phyloP scores from a whole-genome alignment of 805 yeast species.

The baker's yeast (Saccharomyces cerevisiae) region DNA sequence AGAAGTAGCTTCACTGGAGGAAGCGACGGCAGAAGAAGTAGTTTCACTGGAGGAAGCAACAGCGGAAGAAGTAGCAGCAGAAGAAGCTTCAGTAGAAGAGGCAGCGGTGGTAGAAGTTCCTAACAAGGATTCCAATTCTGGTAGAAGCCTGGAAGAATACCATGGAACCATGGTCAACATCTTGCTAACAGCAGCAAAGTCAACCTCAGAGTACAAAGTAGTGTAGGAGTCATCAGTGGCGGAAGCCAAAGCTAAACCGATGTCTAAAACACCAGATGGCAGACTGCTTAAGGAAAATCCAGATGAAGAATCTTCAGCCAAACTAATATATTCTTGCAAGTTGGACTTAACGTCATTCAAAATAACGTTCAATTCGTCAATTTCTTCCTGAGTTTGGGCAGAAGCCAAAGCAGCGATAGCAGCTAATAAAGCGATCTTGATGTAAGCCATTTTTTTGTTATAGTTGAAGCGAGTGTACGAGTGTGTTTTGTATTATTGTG shows the following conservation, averaged over 20 bases:
- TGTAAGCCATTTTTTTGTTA: slow-evolving; percentile 3
- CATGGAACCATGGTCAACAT: slow-evolving; percentile 29
- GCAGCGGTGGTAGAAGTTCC: slow-evolving; percentile 4
- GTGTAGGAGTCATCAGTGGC: slow-evolving; percentile 32
- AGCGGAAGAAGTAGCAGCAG: slow-evolving; percentile 4
- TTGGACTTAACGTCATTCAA: slow-evolving; percentile 10
- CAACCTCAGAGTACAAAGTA: slow-evolving; percentile 24
- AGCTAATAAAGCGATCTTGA: slow-evolving; percentile 8
- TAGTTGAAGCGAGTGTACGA: slow-evolving; percentile 1
- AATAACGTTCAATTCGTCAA: slow-evolving; percentile 12
- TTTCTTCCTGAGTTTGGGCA: slow-evolving; percentile 9
- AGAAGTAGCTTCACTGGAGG: slow-evolving; percentile 1
- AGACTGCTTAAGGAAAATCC: slow-evolving; percentile 6
- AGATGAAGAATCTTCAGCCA: slow-evolving; percentile 4
- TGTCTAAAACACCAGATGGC: slow-evolving; percentile 14
- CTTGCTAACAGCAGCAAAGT: slow-evolving; percentile 20
- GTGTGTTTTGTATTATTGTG: too few relatives aligned
- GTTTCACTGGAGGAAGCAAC: neutral
- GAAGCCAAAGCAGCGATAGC: slow-evolving; percentile 8
- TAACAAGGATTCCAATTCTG: slow-evolving; percentile 5
- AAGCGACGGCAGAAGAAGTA: slow-evolving; percentile 3
- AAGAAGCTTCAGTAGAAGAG: slow-evolving; percentile 7
- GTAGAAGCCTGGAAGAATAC: slow-evolving; percentile 27
- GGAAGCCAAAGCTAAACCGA: slow-evolving; percentile 20
- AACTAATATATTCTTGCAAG: slow-evolving; percentile 8